phyloP scores from a whole-genome alignment of 768 basidiomycete species.

The Rhodotorula sphaerocarpa region DNA sequence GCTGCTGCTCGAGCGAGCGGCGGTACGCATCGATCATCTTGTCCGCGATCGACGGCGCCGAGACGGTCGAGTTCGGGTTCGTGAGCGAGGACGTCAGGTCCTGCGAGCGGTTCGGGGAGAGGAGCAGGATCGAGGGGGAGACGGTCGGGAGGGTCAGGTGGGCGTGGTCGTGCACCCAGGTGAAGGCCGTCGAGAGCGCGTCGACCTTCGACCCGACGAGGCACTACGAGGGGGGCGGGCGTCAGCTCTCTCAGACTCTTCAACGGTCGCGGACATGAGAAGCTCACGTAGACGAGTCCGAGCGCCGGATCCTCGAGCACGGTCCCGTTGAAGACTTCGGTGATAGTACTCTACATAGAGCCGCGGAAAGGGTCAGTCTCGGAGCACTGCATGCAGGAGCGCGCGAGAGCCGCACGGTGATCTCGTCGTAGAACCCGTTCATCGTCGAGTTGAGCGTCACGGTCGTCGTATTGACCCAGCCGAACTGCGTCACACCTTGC shows the following conservation, averaged over 20 bases:
- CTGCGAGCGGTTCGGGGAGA: constrained; percentile 62
- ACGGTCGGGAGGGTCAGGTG: constrained; percentile 69
- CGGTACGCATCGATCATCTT: constrained; percentile 67
- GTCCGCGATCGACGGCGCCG: constrained; percentile 58
- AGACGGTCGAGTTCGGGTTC: constrained; percentile 44
- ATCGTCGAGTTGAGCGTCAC: constrained; percentile 78
- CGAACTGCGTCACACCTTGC: too few relatives aligned
- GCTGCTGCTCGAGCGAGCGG: constrained; percentile 64
- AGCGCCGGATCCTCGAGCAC: constrained; percentile 71
- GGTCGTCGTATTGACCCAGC: constrained; percentile 89
- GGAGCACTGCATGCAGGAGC: background rate
- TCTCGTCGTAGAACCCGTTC: constrained; percentile 72
- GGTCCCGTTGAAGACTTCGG: constrained; percentile 61
- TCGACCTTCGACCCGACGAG: constrained; percentile 84
- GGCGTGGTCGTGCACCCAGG: constrained; percentile 83
- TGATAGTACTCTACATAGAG: constrained; percentile 14
- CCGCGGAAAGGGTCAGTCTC: background rate
- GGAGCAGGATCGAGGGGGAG: constrained; percentile 63
- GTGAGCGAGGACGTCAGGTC: constrained; percentile 67
- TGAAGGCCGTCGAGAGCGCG: constrained; percentile 75
- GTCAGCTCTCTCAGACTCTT: background rate
- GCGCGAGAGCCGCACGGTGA: constrained; percentile 49
- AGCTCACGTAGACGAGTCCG: constrained; percentile 60
- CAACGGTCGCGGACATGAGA: background rate
- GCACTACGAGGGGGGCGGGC: constrained; percentile 47